Evolutionary conservation across 1,284 basidiomycete species (phyloP).

Genomic region (Sporisorium graminicola): DNA sequence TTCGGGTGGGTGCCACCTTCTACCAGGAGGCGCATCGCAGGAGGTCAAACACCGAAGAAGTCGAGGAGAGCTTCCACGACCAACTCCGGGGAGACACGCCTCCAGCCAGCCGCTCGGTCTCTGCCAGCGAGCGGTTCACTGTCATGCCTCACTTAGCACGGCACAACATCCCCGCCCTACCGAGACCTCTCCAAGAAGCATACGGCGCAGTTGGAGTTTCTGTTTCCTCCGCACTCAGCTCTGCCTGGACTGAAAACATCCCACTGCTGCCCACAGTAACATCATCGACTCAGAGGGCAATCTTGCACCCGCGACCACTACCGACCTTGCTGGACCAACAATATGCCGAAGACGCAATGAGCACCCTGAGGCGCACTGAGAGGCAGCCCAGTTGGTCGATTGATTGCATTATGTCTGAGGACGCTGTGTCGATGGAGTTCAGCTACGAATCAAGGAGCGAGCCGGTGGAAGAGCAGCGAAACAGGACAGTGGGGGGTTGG

Average conservation of each 20-base stretch:
- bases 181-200: neutral
- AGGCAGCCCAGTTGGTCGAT: conserved; percentile 1
- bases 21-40: too few relatives aligned
- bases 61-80: too few relatives aligned
- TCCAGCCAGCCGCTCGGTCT: too few relatives aligned
- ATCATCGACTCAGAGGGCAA: neutral
- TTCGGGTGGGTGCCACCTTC: too few relatives aligned
- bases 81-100: too few relatives aligned
- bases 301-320: neutral
- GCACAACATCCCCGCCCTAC: neutral
- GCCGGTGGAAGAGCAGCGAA: neutral
- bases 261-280: neutral
- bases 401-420: neutral
- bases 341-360: neutral
- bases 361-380: neutral
- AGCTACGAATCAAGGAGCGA: neutral
- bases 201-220: neutral
- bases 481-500: neutral
- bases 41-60: too few relatives aligned
- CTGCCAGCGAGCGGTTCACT: neutral
- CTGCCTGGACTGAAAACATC: neutral
- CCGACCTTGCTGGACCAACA: neutral
- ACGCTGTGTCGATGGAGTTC: neutral
- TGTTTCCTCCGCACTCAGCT: neutral
- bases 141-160: neutral